A percentile compares a stretch with the other conserved stretches of the same genome.
Conservation (phyloP, 2,329 filamentous ascomycete species). For the Penicillium sp. region DNA sequence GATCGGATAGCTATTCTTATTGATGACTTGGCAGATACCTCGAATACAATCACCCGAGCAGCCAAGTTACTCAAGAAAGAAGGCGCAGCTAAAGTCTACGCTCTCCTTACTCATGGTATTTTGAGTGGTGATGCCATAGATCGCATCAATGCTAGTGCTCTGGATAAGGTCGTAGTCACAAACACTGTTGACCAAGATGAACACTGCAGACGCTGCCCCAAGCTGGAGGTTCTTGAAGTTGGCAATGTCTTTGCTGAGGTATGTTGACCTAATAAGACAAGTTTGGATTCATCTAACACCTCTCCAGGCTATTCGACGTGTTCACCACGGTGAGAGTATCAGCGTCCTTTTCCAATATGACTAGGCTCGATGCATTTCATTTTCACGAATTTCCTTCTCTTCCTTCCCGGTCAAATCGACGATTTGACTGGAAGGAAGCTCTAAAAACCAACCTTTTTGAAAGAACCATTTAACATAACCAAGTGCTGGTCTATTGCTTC, state of each 20-base stretch:
- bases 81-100: slow-evolving; percentile 81
- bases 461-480: slow-evolving; percentile 9
- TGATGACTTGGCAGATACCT: slow-evolving; percentile 92
- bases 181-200: slow-evolving; percentile 90
- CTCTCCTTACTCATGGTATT: slow-evolving; percentile 89
- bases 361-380: slow-evolving; percentile 31
- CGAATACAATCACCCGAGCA: slow-evolving; percentile 93
- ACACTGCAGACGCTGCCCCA: slow-evolving; percentile 71
- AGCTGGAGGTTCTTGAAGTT: slow-evolving; percentile 88
- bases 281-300: slow-evolving; percentile 26
- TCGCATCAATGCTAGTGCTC: slow-evolving; percentile 84
- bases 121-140: slow-evolving; percentile 93
- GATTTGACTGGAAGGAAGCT: not conserved
- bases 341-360: slow-evolving; percentile 89
- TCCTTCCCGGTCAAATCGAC: not conserved
- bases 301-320: slow-evolving; percentile 73
- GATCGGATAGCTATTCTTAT: slow-evolving; percentile 82
- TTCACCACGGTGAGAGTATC: slow-evolving; percentile 97
- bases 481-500: slow-evolving; percentile 16
- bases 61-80: slow-evolving; percentile 96
- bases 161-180: slow-evolving; percentile 92
- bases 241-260: slow-evolving; percentile 86
- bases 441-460: not conserved
- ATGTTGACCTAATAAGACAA: slow-evolving; percentile 18
- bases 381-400: not conserved